Base-by-base conservation (phyloP, 768 basidiomycete species). In the Mycena rosella region DNA sequence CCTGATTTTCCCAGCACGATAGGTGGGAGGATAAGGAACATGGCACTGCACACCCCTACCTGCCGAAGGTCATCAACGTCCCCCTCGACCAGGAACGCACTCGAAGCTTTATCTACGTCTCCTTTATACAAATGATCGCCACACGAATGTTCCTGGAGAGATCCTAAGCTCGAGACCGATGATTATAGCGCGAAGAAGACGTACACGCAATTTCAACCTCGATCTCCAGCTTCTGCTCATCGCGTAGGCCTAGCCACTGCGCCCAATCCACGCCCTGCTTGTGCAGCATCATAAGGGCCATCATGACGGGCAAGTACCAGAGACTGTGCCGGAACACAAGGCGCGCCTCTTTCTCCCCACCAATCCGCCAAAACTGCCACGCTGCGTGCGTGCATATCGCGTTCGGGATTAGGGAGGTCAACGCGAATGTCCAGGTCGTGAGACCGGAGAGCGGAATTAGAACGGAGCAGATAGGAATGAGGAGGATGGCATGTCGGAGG, bases 281-380 rank as follows among this genome's bases (percentile, higher is more conserved):
- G 79, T 97, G 96, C 61, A 93, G 82, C 94, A 99, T 96, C 93
- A 96, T 96, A 71, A 99, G 82, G 3, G 90, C 95, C 68, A 99
- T 83, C 8, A 98, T 83, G 8, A 92, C 91, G 0, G 97, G 97
- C 45, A 99, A 77, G 80, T 96, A 96, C 92, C 96, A 96, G 70
- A 99, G 77, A 76, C 90, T 90, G 62, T 92, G 87, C 71, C 91
- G 90, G 74, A 94, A 99, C 22, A 96, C 80, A 44, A 80, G 81
- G 67, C 91, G 86, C 0, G 98, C 97, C 69, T 91, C 85, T 74
- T 91, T 90, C 76, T 95, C 94, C 14, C 88, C 87, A 30, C 91
- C 88, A 8, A 75, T 79, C 51, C 83, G 84, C 88, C 91, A 95
- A 74, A 96, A 98, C 51, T 78, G 80, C 84, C 86, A 92, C 0